A percentile compares a stretch with the other conserved stretches of the same genome.
phyloP scores from a whole-genome alignment of 2,329 filamentous ascomycete genomes.

The Aspergillus sp. region DNA sequence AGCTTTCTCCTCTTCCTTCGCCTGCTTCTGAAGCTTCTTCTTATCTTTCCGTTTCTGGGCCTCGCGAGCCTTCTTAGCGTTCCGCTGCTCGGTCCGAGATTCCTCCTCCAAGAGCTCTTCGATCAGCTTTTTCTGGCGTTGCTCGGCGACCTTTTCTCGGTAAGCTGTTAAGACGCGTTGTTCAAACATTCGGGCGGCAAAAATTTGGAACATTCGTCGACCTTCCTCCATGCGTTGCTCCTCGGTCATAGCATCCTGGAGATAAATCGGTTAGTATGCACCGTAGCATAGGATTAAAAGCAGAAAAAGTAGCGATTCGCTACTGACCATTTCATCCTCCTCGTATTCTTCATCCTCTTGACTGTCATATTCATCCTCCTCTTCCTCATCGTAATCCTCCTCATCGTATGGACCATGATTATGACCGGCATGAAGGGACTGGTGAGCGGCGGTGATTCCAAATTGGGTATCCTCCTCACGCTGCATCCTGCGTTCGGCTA shows the following conservation, averaged over 20 bases:
- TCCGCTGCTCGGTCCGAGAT: constrained; percentile 71
- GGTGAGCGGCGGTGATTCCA: constrained; percentile 60
- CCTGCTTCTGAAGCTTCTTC: constrained; percentile 82
- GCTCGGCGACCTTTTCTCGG: constrained; percentile 90
- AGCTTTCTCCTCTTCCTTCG: constrained; percentile 86
- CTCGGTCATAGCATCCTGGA: constrained; percentile 91
- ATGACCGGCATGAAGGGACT: constrained; percentile 66
- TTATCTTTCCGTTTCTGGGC: constrained; percentile 96
- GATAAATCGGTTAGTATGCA: constrained; percentile 37
- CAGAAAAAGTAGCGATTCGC: constrained; percentile 5
- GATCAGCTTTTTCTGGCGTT: constrained; percentile 85
- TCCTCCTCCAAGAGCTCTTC: constrained; percentile 89
- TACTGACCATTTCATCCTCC: constrained; percentile 62
- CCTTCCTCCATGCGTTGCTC: constrained; percentile 99
- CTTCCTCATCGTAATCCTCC: constrained; percentile 70
- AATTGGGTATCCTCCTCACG: constrained; percentile 86
- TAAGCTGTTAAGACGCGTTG: constrained; percentile 96
- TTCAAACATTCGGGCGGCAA: constrained; percentile 98
- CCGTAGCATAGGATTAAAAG: constrained; percentile 15
- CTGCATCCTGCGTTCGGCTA: constrained; percentile 95
- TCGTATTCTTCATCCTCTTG: constrained; percentile 66
- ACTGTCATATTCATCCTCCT: constrained; percentile 67
- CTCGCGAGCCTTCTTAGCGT: constrained; percentile 90
- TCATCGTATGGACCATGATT: constrained; percentile 75
- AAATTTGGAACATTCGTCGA: constrained; percentile 98